Percentiles rank a stretch among this genome's conserved stretches.
phyloP scores from a whole-genome alignment of 805 yeast genomes.

The Huiozyma naganishii region DNA sequence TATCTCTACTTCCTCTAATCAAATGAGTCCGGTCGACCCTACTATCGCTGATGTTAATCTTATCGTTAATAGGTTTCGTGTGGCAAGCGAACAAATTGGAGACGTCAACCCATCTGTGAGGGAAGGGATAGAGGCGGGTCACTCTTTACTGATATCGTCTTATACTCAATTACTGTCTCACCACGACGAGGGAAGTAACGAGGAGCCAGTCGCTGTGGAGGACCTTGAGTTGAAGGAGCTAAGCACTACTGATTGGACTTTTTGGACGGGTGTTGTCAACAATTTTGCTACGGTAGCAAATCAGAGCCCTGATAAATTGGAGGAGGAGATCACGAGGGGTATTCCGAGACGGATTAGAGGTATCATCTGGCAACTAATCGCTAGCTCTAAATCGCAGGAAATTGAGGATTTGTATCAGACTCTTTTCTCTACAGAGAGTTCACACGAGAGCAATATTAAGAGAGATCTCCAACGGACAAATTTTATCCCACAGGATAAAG shows the following conservation, averaged over 20 bases:
- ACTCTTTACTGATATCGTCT: constrained; percentile 31
- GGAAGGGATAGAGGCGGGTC: constrained; percentile 40
- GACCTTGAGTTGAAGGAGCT: constrained; percentile 31
- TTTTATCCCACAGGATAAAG: constrained; percentile 54
- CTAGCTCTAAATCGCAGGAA: constrained; percentile 60
- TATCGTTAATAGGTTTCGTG: constrained; percentile 47
- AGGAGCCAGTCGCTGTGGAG: constrained; percentile 2
- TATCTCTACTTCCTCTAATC: too few species aligned
- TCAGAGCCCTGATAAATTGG: constrained; percentile 47
- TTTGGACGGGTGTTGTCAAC: constrained; percentile 76
- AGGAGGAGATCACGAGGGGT: constrained; percentile 56
- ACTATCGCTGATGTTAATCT: constrained; percentile 41
- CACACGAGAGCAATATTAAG: constrained; percentile 64
- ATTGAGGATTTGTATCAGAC: constrained; percentile 25
- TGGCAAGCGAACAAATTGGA: constrained; percentile 41
- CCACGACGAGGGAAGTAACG: constrained; percentile 7
- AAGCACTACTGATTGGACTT: constrained; percentile 57
- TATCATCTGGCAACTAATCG: constrained; percentile 82
- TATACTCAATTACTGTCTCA: constrained; percentile 17
- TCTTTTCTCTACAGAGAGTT: constrained; percentile 43
- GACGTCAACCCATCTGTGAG: constrained; percentile 41
- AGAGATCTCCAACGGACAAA: constrained; percentile 82
- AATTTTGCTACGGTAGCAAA: constrained; percentile 63
- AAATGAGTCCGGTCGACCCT: neutral
- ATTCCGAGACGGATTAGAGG: constrained; percentile 82